phyloP scores from a whole-genome alignment of 306 rosid species.

The Malus sieversii region DNA sequence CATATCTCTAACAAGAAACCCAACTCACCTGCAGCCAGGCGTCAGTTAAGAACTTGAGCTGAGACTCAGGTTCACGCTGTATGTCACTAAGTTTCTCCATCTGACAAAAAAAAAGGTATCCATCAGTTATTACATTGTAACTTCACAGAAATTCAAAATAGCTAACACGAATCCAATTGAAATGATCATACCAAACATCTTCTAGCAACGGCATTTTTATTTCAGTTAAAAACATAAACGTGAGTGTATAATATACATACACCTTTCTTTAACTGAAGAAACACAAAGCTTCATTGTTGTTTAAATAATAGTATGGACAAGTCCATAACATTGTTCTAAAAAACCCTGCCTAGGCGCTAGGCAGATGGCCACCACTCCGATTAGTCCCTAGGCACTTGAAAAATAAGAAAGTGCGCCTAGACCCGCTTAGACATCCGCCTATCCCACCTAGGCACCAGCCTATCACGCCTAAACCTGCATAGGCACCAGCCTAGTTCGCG shows the following conservation, averaged over 20 bases:
- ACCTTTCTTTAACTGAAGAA: background rate
- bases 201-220: too few species aligned
- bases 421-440: too few species aligned
- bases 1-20: background rate
- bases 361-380: too few species aligned
- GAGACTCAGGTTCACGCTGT: slow-evolving; percentile 19
- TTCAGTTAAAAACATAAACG: background rate
- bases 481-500: too few species aligned
- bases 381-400: too few species aligned
- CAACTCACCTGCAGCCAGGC: slow-evolving; percentile 36
- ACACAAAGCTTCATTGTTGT: background rate
- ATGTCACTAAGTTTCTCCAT: slow-evolving; percentile 24
- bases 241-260: too few species aligned
- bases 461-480: too few species aligned
- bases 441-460: too few species aligned
- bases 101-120: background rate
- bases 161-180: background rate
- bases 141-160: background rate
- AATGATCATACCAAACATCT: background rate
- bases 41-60: slow-evolving; percentile 28
- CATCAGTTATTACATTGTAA: background rate
- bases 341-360: too few species aligned
- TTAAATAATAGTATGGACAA: background rate
- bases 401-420: too few species aligned
- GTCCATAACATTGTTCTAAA: background rate